Conservation (phyloP, 352 stramenopile species). For the Phytophthora cryptogea region DNA sequence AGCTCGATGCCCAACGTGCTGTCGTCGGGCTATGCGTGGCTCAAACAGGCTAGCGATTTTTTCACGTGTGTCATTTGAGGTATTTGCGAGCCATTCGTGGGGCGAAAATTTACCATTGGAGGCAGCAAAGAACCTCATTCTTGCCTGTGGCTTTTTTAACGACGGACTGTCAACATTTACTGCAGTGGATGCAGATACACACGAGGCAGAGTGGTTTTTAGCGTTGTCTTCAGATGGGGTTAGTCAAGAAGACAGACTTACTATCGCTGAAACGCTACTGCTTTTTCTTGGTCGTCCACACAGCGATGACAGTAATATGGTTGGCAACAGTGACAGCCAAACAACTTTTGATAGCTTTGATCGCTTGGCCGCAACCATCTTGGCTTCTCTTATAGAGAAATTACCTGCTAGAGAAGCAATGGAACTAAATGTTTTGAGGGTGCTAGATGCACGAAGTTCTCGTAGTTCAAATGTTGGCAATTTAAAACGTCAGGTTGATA, state of each 20-base stretch:
- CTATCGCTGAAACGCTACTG: constrained; percentile 19
- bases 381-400: constrained; percentile 25
- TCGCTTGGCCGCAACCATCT: constrained; percentile 15
- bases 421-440: constrained; percentile 11
- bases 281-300: constrained; percentile 18
- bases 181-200: constrained; percentile 11
- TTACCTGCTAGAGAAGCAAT: constrained; percentile 10
- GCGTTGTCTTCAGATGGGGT: constrained; percentile 1
- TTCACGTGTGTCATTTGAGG: constrained; percentile 22
- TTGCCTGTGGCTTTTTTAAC: constrained; percentile 20
- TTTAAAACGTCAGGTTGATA: not conserved
- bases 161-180: constrained; percentile 12
- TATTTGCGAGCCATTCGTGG: constrained; percentile 11
- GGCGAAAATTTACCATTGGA: constrained; percentile 7
- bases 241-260: constrained; percentile 6
- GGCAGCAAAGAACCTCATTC: constrained; percentile 13
- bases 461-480: not conserved
- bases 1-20: constrained; percentile 3
- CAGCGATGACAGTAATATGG: not conserved
- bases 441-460: constrained; percentile 5
- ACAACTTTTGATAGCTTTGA: constrained; percentile 14
- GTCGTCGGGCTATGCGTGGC: not conserved
- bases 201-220: not conserved
- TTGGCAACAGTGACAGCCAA: constrained; percentile 1
- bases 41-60: constrained; percentile 8